Base-by-base conservation (phyloP, 345 rosid genomes). In the Brassica rapa region DNA sequence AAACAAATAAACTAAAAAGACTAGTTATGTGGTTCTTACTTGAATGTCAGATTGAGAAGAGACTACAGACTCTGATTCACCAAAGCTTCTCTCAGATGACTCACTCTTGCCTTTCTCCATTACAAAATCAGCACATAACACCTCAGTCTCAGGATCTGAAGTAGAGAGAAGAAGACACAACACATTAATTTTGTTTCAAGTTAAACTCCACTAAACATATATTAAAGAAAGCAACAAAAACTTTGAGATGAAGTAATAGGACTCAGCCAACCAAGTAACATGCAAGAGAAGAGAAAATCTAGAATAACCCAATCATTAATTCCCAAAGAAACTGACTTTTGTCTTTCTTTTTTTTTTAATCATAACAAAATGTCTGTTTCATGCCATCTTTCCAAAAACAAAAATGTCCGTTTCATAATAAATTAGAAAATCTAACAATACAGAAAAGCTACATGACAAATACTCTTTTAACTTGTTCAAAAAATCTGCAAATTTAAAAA, bases 91-190 rank as follows among this genome's bases (percentile, higher is more conserved):
- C 83, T 92, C 95, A 29, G 92, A 89, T 63, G 91, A 78, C 66
- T 81, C 90, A 84, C 82, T 88, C 89, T 89, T 89, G 85, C 91
- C 87, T 84, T 91, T 90, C 76, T 94, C 97, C 98, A 94, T 91
- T 24, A 63, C 68, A 61, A 61, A 77, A 70, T 72, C 74, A 84
- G 72, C 82, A 68, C 84, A 80, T 84, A 77, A 57, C 61, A 79
- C 74, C 15, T 33, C 49, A 11, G 19, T 49, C 56, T 49, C 21
- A 51, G 19, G 56, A 51, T 73, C 91, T 91, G 84, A 85, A 62
- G 19, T 19, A 19, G 19, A 19, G 19, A 19, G 19, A 19, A 68
- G 56, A 49, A 49, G 56, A 49, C 1, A 74, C 11, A 53, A 53
- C 14, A 71, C 32, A 64, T 16, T 41, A 39, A 43, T 15, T 46